Evolutionary conservation across 352 stramenopile genomes (phyloP).

Genomic region (Saprolegnia parasitica): DNA sequence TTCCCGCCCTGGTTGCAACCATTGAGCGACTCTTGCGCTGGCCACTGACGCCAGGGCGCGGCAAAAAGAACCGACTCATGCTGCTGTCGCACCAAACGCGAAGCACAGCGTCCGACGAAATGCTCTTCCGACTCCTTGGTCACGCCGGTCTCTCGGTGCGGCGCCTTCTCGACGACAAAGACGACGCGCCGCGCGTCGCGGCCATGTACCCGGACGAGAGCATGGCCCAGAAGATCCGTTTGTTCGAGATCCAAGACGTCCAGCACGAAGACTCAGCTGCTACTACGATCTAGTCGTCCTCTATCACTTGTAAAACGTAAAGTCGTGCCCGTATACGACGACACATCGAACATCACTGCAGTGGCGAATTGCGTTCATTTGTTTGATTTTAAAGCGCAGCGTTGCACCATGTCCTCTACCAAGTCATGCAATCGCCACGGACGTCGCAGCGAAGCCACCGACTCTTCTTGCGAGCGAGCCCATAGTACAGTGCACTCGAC

Average conservation of each 20-base stretch:
- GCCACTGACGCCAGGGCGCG: background rate
- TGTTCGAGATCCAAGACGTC: conserved; percentile 1
- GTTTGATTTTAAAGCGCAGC: too few relatives aligned
- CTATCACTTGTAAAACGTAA: background rate
- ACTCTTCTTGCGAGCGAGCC: too few relatives aligned
- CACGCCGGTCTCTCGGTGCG: background rate
- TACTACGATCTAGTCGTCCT: too few relatives aligned
- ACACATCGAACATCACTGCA: too few relatives aligned
- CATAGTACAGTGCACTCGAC: too few relatives aligned
- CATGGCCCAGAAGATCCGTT: conserved; percentile 1
- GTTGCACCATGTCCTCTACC: too few relatives aligned
- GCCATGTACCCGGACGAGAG: background rate
- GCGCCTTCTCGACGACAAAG: background rate
- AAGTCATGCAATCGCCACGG: too few relatives aligned
- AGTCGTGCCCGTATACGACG: too few relatives aligned
- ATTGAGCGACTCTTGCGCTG: conserved; percentile 45
- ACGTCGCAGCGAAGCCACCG: too few relatives aligned
- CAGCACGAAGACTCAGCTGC: too few relatives aligned
- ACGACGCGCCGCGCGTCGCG: background rate
- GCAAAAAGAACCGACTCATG: conserved; percentile 4
- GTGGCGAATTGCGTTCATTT: too few relatives aligned
- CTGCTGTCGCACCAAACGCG: conserved; percentile 26
- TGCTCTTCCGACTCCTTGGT: conserved; percentile 15
- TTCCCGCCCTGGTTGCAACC: conserved; percentile 73
- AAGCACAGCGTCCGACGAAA: conserved; percentile 15